A percentile compares a stretch with the other conserved stretches of the same genome.
phyloP scores from a whole-genome alignment of 495 filamentous ascomycete genomes.

The Pyrenula aspistea region DNA sequence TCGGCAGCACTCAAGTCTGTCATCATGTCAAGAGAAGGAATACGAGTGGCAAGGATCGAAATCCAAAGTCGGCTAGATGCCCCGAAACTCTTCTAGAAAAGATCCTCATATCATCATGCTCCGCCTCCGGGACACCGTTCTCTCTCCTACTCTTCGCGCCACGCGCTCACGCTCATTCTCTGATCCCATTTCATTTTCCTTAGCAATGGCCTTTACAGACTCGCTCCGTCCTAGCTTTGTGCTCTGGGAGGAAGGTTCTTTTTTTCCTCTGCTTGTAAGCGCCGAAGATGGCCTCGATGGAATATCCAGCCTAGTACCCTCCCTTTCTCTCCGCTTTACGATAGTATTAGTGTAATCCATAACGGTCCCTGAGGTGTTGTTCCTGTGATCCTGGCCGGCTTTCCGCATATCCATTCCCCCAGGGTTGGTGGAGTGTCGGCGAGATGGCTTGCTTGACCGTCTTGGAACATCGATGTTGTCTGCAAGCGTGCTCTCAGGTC shows the following conservation, averaged over 20 bases:
- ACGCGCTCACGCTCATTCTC: neutral
- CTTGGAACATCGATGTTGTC: slow-evolving; percentile 5
- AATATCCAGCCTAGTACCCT: neutral
- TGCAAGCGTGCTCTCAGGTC: slow-evolving; percentile 1
- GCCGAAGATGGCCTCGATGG: neutral
- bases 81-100: too few species aligned
- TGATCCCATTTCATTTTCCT: neutral
- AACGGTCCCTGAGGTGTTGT: neutral
- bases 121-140: slow-evolving; percentile 29
- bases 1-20: too few species aligned
- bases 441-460: slow-evolving; percentile 14
- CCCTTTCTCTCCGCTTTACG: neutral
- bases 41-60: too few species aligned
- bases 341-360: neutral
- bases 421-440: slow-evolving; percentile 28
- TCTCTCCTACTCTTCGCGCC: slow-evolving; percentile 6
- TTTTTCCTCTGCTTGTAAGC: neutral
- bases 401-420: neutral
- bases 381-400: neutral
- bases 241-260: neutral
- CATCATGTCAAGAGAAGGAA: too few species aligned
- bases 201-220: neutral
- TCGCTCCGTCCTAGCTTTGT: neutral
- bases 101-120: slow-evolving; percentile 38
- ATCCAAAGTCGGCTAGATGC: too few species aligned